phyloP scores from a whole-genome alignment of 106 monocot species.

The Alisma plantagoaquatica region DNA sequence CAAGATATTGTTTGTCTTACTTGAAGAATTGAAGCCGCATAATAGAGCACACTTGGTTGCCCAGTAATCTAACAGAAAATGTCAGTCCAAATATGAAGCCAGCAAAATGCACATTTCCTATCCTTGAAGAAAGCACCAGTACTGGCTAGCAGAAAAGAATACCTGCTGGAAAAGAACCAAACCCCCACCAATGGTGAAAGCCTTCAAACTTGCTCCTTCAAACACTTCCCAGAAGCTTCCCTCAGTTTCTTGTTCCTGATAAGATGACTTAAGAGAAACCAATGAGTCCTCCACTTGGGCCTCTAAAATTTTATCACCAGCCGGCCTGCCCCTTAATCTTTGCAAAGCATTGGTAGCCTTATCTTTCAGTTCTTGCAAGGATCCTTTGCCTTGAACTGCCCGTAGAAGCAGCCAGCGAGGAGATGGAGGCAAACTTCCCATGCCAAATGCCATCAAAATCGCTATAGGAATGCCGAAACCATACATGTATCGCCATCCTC shows the following conservation, averaged over 20 bases:
- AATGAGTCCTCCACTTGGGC: conserved; percentile 70
- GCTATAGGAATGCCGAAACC: conserved; percentile 80
- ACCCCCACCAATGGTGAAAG: conserved; percentile 89
- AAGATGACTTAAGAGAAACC: conserved; percentile 53
- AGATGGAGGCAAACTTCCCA: conserved; percentile 78
- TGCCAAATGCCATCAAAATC: conserved; percentile 60
- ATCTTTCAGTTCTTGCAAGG: conserved; percentile 45
- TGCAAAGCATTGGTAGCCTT: conserved; percentile 42
- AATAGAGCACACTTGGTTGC: conserved; percentile 95
- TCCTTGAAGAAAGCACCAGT: too few relatives aligned
- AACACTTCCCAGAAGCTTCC: conserved; percentile 71
- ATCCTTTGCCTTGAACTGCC: conserved; percentile 76
- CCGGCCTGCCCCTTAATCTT: conserved; percentile 50
- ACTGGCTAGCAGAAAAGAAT: too few relatives aligned
- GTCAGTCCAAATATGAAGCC: too few relatives aligned
- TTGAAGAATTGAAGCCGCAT: conserved; percentile 97
- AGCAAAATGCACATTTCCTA: too few relatives aligned
- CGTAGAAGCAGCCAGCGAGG: conserved; percentile 92
- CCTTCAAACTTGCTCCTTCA: conserved; percentile 93
- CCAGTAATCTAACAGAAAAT: conserved; percentile 72
- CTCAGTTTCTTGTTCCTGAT: conserved; percentile 47
- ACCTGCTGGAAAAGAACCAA: conserved; percentile 99
- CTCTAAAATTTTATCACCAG: conserved; percentile 49
- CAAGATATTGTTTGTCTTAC: conserved; percentile 13
- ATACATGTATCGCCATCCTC: conserved; percentile 98